Percentiles rank a stretch among this genome's conserved stretches.
Conservation (phyloP, 495 filamentous ascomycete genomes). For the Trichoderma reesei region DNA sequence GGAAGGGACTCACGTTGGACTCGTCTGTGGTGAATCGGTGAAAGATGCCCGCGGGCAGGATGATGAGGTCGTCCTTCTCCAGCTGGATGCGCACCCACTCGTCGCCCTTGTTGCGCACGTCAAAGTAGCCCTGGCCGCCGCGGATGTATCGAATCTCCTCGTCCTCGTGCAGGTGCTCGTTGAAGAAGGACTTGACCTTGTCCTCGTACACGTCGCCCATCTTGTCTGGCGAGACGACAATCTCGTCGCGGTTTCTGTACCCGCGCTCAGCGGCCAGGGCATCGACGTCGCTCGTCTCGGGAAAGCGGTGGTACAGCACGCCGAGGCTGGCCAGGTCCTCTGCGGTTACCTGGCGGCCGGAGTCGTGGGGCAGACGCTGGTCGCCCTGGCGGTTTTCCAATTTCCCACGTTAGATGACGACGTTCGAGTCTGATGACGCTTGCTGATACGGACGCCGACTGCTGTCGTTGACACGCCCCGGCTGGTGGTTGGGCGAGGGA, state of each 20-base stretch:
- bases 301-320: conserved; percentile 64
- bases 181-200: conserved; percentile 87
- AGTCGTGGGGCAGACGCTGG: conserved; percentile 85
- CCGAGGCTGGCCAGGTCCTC: conserved; percentile 63
- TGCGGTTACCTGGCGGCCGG: conserved; percentile 50
- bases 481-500: conserved; percentile 16
- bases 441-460: too few species aligned
- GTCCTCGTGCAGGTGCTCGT: conserved; percentile 94
- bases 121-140: conserved; percentile 86
- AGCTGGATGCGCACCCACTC: conserved; percentile 79
- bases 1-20: conserved; percentile 59
- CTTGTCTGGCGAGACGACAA: conserved; percentile 74
- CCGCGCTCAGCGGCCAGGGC: conserved; percentile 59
- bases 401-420: conserved; percentile 4
- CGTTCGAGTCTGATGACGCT: too few species aligned
- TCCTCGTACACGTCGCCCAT: conserved; percentile 84
- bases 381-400: conserved; percentile 53
- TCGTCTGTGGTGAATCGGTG: conserved; percentile 93
- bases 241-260: conserved; percentile 93
- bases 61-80: conserved; percentile 64
- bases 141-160: conserved; percentile 98
- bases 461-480: not conserved
- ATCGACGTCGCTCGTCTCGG: conserved; percentile 56
- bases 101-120: conserved; percentile 65
- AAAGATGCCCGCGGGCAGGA: conserved; percentile 93